Evolutionary conservation across 768 basidiomycete genomes (phyloP), one percentile per base, ranked within the genome.

Genomic region (Naganishia vishniacii): DNA sequence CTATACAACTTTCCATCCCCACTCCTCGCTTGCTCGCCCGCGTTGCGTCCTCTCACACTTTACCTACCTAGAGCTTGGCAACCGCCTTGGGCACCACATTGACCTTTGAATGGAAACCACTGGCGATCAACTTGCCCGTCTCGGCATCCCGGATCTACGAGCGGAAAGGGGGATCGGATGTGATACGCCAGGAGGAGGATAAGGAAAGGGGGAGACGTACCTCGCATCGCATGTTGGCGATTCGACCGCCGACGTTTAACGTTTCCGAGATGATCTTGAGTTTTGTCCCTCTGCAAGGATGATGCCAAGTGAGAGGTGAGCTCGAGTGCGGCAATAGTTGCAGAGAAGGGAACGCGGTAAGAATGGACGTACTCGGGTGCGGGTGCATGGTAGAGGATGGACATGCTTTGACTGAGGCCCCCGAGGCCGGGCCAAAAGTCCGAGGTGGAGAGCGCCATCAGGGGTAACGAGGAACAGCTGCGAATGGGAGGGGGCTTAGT

Each of bases 141-240:
- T 62, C 46, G 0, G 56, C 61, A 42, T 67, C 34, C 3, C 48
- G 44, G 31, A 66, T 66, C 65, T 66, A 42, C 32, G 18, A 58
- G n/a, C n/a, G n/a, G n/a, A n/a, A 26, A 20, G 20, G 16, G 29
- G 28, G 8, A 44, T 7, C 23, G 12, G 0, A 32, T 44, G 42
- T 20, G n/a, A 12, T 6, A 26, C 16, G 40, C 9, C 41, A 51
- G 25, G 18, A 9, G 25, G 13, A 4, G 49, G 12, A 16, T 20
- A 4, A 53, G 15, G 3, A n/a, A 37, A 15, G 34, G 34, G 34
- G 34, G 34, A 45, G 4, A 51, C 65, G 34, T 29, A 67, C 65
- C 48, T 67, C 59, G 56, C 65, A 67, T 40, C 65, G 41, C 65
- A 67, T 67, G 46, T 67, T 67, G 18, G 65, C 65, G n/a, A 67